Evolutionary conservation across 2,329 filamentous ascomycete species (phyloP).

Genomic region (Blastomyces gilchristii): DNA sequence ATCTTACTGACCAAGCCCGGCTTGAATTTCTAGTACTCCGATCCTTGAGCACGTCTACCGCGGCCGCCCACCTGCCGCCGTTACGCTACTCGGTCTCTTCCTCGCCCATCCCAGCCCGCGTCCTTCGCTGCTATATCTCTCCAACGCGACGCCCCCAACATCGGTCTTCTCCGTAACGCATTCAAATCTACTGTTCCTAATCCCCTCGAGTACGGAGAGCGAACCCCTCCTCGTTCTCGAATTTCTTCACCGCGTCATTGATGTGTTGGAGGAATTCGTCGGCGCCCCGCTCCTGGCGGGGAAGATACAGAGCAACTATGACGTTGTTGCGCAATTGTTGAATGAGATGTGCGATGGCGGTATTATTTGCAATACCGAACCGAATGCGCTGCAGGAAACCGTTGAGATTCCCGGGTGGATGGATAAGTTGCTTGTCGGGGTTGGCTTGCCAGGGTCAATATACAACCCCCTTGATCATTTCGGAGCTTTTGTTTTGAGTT

Average conservation of each 20-base stretch:
- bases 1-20: conserved; percentile 5
- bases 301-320: conserved; percentile 83
- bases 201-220: conserved; percentile 73
- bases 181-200: conserved; percentile 74
- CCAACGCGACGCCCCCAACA: conserved; percentile 72
- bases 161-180: conserved; percentile 83
- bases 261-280: conserved; percentile 88
- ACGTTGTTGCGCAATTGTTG: conserved; percentile 85
- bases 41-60: conserved; percentile 85
- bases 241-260: conserved; percentile 85
- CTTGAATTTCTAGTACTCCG: conserved; percentile 51
- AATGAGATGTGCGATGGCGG: conserved; percentile 96
- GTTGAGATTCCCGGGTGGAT: conserved; percentile 88
- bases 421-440: conserved; percentile 77
- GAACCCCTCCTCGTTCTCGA: conserved; percentile 86
- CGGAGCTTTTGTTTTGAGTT: not conserved
- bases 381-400: conserved; percentile 80
- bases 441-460: conserved; percentile 64
- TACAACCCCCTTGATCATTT: not conserved
- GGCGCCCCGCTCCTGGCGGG: conserved; percentile 73
- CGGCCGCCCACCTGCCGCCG: conserved; percentile 65
- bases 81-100: conserved; percentile 73
- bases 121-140: conserved; percentile 75
- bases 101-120: conserved; percentile 70
- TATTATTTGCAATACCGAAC: conserved; percentile 78